Evolutionary conservation across 768 basidiomycete species (phyloP).

Genomic region (Tubosaeta sp.): DNA sequence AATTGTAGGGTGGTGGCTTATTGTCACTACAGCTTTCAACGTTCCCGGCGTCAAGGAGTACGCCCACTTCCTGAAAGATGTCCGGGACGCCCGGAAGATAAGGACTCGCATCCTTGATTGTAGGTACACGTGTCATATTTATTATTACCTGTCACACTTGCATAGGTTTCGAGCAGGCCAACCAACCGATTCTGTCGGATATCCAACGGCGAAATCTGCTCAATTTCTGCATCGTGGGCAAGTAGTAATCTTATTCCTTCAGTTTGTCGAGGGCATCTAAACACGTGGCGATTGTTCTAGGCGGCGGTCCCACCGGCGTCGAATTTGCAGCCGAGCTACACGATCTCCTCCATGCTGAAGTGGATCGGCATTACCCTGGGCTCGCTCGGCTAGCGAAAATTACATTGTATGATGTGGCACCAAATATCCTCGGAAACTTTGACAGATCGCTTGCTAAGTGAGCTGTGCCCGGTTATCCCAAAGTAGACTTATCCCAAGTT

Average conservation of each 20-base stretch:
- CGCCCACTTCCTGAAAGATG: slow-evolving; percentile 78
- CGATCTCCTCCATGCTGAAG: slow-evolving; percentile 69
- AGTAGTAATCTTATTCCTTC: slow-evolving; percentile 20
- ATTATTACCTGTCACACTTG: neutral
- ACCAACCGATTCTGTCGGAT: slow-evolving; percentile 73
- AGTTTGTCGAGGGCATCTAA: slow-evolving; percentile 1
- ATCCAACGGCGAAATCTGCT: slow-evolving; percentile 69
- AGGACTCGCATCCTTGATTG: slow-evolving; percentile 73
- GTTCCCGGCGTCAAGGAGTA: slow-evolving; percentile 78
- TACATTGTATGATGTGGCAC: slow-evolving; percentile 78
- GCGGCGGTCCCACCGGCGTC: slow-evolving; percentile 75
- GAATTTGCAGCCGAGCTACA: slow-evolving; percentile 83
- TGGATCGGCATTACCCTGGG: slow-evolving; percentile 55
- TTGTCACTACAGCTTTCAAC: slow-evolving; percentile 48
- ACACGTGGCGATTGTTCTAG: slow-evolving; percentile 28
- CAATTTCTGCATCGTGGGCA: slow-evolving; percentile 84
- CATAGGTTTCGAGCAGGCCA: slow-evolving; percentile 79
- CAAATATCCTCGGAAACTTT: slow-evolving; percentile 69
- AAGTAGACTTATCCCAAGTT: slow-evolving; percentile 2
- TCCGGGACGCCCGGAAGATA: slow-evolving; percentile 70
- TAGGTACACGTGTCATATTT: slow-evolving; percentile 20
- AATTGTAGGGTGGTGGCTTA: slow-evolving; percentile 1
- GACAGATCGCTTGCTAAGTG: slow-evolving; percentile 63
- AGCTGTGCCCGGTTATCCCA: slow-evolving; percentile 12
- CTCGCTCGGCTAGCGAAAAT: slow-evolving; percentile 65